These are phyloP conservation scores for Candida michaelii DNA, from an alignment of 805 yeast genomes.

Conservation along the genomic window DNA sequence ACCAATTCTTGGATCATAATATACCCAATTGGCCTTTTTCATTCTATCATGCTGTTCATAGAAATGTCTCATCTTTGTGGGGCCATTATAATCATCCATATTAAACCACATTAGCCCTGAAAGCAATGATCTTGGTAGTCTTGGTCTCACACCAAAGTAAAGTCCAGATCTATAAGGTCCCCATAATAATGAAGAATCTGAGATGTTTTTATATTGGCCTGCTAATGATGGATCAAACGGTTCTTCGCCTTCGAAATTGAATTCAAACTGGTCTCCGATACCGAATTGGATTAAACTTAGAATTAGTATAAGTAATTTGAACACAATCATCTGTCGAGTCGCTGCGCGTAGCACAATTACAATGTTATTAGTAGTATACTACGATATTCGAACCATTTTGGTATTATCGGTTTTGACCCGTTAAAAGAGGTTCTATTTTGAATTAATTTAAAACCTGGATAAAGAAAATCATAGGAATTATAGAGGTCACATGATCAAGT, in stretches of 20 bases:
- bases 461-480: no score
- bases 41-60: constrained; percentile 74
- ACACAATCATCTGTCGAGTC: no score
- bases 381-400: no score
- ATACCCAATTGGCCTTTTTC: constrained; percentile 79
- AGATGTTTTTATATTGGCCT: constrained; percentile 18
- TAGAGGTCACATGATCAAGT: no score
- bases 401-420: no score
- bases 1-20: constrained; percentile 84
- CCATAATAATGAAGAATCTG: constrained; percentile 53
- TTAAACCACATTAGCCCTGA: constrained; percentile 90
- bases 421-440: no score
- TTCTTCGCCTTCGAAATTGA: constrained; percentile 16
- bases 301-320: background rate
- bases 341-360: no score
- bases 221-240: constrained; percentile 15
- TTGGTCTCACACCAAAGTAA: constrained; percentile 83
- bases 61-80: constrained; percentile 63
- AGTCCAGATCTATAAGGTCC: constrained; percentile 90
- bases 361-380: no score
- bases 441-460: no score
- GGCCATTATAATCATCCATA: constrained; percentile 53
- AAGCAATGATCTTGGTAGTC: constrained; percentile 70
- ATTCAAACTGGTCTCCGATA: constrained; percentile 13
- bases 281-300: background rate